Evolutionary conservation across 139 green algal species (phyloP).

Genomic region (Diplosphaera chodatii): DNA sequence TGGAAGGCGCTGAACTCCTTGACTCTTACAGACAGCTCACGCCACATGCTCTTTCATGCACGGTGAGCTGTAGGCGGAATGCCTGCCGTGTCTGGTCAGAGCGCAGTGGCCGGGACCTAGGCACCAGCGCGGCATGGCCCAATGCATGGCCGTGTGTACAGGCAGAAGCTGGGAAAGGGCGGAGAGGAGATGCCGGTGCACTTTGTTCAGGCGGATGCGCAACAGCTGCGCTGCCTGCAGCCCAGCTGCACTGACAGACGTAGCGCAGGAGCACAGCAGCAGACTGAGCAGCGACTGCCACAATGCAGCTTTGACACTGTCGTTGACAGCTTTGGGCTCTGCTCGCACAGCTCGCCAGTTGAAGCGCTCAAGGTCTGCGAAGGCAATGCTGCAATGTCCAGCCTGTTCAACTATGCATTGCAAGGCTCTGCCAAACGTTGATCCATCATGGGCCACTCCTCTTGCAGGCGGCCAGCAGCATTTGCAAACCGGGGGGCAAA

Average conservation of each 20-base stretch:
- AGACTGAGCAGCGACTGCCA: slow-evolving; percentile 24
- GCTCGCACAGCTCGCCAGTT: slow-evolving; percentile 47
- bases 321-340: slow-evolving; percentile 76
- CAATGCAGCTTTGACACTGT: slow-evolving; percentile 59
- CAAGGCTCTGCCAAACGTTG: too few relatives aligned
- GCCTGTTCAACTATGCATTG: too few relatives aligned
- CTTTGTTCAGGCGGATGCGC: slow-evolving; percentile 24
- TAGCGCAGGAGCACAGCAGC: too few relatives aligned
- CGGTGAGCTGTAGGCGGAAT: neutral
- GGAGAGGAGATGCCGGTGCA: neutral
- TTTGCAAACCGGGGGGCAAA: slow-evolving; percentile 44
- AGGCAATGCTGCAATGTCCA: too few relatives aligned
- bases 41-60: slow-evolving; percentile 50
- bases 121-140: too few relatives aligned
- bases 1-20: slow-evolving; percentile 24
- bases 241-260: too few relatives aligned
- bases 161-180: slow-evolving; percentile 3
- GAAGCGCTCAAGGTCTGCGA: slow-evolving; percentile 30
- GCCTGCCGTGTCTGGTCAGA: too few relatives aligned
- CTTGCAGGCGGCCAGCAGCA: slow-evolving; percentile 36
- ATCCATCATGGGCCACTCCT: too few relatives aligned
- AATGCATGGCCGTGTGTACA: too few relatives aligned
- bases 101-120: too few relatives aligned
- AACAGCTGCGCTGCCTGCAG: too few relatives aligned
- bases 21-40: slow-evolving; percentile 49